phyloP scores from a whole-genome alignment of 176 grass and related monocot species.

The Raddia distichophylla region DNA sequence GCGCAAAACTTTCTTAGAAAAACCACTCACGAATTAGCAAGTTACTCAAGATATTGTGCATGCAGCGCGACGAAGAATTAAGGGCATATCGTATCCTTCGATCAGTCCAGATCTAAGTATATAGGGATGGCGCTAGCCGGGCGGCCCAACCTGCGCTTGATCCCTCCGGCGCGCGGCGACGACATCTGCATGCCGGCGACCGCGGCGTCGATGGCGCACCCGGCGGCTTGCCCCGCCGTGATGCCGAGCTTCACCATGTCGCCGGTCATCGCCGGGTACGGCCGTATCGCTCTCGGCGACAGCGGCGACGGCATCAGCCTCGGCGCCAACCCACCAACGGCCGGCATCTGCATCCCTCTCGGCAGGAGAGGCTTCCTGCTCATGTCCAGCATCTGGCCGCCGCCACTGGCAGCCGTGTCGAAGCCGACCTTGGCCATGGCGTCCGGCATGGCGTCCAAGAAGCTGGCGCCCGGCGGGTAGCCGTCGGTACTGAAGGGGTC shows the following conservation, averaged over 20 bases:
- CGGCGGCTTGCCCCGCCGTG: constrained; percentile 50
- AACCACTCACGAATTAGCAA: background rate
- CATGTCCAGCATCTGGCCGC: constrained; percentile 38
- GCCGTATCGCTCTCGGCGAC: constrained; percentile 61
- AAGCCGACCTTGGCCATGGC: constrained; percentile 50
- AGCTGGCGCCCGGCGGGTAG: constrained; percentile 47
- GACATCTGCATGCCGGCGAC: constrained; percentile 72
- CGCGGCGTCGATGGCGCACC: constrained; percentile 53
- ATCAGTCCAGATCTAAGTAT: constrained; percentile 43
- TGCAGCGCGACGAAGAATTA: constrained; percentile 10
- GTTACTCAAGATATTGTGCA: background rate
- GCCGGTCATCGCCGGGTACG: constrained; percentile 42
- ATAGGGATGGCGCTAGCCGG: background rate
- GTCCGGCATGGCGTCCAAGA: constrained; percentile 40
- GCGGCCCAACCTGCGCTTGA: constrained; percentile 71
- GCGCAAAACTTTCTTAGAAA: constrained; percentile 8
- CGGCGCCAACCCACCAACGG: constrained; percentile 27
- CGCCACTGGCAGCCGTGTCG: constrained; percentile 27
- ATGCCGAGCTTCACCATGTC: constrained; percentile 62
- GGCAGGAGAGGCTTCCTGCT: constrained; percentile 54
- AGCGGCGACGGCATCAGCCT: constrained; percentile 50
- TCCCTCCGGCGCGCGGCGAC: constrained; percentile 52
- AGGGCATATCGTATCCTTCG: background rate
- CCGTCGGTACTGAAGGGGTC: constrained; percentile 73
- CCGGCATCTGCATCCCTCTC: constrained; percentile 55